Conservation (phyloP, 768 basidiomycete species). For the Termitomyces sp. region DNA sequence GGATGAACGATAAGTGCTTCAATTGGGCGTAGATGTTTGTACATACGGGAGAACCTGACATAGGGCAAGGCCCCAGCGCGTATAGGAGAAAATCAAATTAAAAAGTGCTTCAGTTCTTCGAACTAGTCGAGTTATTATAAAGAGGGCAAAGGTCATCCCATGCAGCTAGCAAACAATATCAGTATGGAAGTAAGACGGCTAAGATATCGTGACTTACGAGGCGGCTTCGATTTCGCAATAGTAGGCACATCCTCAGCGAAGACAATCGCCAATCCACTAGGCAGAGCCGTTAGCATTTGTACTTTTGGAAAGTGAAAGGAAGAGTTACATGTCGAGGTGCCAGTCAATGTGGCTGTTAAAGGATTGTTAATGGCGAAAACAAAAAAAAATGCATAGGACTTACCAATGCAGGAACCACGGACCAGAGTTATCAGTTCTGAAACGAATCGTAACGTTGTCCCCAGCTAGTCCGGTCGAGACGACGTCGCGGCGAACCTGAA, state of each 20-base stretch:
- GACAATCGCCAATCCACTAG: conserved; percentile 29
- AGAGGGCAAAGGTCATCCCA: neutral
- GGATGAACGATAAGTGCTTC: too few species aligned
- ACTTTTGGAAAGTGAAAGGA: too few species aligned
- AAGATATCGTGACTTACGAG: neutral
- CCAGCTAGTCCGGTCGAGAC: neutral
- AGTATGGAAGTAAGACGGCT: too few species aligned
- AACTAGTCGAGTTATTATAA: neutral
- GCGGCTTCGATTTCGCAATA: neutral
- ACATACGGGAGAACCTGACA: too few species aligned
- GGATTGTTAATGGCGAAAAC: neutral
- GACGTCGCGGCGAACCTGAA: conserved; percentile 3
- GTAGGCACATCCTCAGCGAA: conserved; percentile 28
- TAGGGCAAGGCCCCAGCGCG: too few species aligned
- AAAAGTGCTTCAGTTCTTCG: neutral
- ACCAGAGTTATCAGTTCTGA: conserved; percentile 2
- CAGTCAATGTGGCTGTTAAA: conserved; percentile 3
- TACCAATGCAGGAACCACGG: conserved; percentile 8
- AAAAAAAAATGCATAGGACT: neutral
- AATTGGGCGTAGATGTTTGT: too few species aligned
- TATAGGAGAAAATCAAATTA: too few species aligned
- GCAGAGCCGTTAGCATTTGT: neutral
- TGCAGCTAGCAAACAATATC: neutral
- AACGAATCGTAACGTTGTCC: conserved; percentile 4
- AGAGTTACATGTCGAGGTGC: conserved; percentile 3